These are phyloP conservation scores for Rosa chinensis DNA, from an alignment of 306 rosid species.

Conservation along the genomic window DNA sequence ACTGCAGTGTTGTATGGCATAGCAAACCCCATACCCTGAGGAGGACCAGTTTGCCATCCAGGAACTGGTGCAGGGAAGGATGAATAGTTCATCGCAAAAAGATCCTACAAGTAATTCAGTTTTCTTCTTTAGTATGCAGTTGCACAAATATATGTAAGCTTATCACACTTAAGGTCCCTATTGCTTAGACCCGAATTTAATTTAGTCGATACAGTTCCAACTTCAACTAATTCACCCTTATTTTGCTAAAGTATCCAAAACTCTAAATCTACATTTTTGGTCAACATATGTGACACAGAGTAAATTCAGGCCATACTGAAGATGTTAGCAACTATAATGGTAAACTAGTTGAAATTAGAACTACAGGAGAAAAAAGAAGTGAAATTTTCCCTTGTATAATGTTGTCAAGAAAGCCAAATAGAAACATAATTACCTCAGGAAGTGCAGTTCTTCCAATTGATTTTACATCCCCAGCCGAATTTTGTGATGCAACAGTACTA, in stretches of 20 bases:
- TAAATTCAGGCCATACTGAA: not conserved
- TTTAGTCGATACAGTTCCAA: not conserved
- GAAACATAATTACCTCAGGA: conserved; percentile 58
- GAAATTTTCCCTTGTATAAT: not conserved
- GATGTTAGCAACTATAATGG: not conserved
- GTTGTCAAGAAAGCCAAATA: conserved; percentile 9
- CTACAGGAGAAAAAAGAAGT: not conserved
- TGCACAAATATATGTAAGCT: not conserved
- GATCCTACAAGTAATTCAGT: conserved; percentile 58
- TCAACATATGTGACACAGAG: not conserved
- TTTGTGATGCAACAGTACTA: conserved; percentile 39
- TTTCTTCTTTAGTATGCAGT: conserved; percentile 27
- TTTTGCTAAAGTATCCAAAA: not conserved
- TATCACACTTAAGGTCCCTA: not conserved
- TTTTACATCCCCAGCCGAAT: conserved; percentile 50
- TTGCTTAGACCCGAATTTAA: not conserved
- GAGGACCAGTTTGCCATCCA: conserved; percentile 81
- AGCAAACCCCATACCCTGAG: conserved; percentile 58
- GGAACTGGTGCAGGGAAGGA: conserved; percentile 56
- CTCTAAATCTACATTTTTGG: not conserved
- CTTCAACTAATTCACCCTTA: not conserved
- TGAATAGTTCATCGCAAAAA: conserved; percentile 57
- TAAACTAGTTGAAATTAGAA: not conserved
- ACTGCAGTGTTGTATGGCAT: conserved; percentile 56
- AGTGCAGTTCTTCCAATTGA: conserved; percentile 66